Base-by-base conservation (phyloP, 106 monocot species). In the Cymbidium sinense region DNA sequence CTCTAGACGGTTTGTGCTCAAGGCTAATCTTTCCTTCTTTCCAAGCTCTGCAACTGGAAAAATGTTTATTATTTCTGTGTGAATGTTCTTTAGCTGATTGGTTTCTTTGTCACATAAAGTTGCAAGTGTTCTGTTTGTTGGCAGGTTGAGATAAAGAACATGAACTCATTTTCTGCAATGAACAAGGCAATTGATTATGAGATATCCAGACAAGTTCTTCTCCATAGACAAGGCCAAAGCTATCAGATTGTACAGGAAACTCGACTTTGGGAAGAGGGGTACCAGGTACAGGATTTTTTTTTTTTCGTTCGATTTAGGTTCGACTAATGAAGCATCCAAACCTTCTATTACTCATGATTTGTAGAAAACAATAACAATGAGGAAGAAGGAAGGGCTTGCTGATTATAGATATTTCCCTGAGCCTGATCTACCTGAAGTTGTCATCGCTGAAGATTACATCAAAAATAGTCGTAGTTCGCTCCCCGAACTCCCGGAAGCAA, bases 111-210 rank as follows among this genome's bases (percentile, higher is more conserved):
- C 0, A 30, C 10, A 67, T 30, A 30, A 67, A 11, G 67, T 33
- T 31, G 29, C 7, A 19, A 74, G n/a, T 80, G 44, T 76, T 44
- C 51, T 77, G 62, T 74, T 34, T 79, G 30, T 82, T 76, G 73
- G 36, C 88, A 98, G 96, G 96, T 98, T 75, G 96, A 98, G 77
- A 88, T 98, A 85, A 98, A 98, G 88, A 98, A 98, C 77, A 91
- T 98, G 94, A 98, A 98, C 81, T 98, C 96, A 69, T 98, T 98
- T 86, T 94, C 91, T 81, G 89, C 94, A 65, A 98, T 98, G 90
- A 98, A 79, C 76, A 85, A 89, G 77, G 96, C 94, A 65, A 98
- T 98, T 33, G 96, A 98, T 82, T 98, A 83, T 77, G 96, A 98
- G 84, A 92, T 98, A 18, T 88, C 85, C 31, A 88, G 96, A 70